Percentiles rank a stretch among this genome's conserved stretches.
Conservation (phyloP, 2,329 filamentous ascomycete species). For the Aspergillus flavus region DNA sequence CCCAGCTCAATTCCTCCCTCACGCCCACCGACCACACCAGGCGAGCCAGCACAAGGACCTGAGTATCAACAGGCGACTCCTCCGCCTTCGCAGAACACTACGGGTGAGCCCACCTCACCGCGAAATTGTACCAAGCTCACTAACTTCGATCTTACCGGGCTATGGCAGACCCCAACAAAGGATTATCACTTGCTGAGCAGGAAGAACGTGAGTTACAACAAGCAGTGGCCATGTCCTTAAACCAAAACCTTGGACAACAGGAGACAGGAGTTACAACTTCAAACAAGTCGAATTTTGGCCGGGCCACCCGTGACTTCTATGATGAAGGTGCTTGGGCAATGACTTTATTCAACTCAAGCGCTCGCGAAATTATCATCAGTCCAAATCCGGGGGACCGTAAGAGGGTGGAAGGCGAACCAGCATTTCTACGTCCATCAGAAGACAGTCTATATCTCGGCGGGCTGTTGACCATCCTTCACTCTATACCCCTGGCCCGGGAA, state of each 20-base stretch:
- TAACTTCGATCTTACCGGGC: conserved; percentile 18
- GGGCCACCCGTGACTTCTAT: conserved; percentile 58
- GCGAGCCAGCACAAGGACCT: conserved; percentile 26
- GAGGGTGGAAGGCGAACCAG: conserved; percentile 53
- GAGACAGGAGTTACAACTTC: conserved; percentile 56
- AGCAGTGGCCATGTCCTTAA: conserved; percentile 51
- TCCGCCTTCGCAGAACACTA: conserved; percentile 30
- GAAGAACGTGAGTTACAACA: conserved; percentile 49
- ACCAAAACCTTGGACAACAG: conserved; percentile 50
- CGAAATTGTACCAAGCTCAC: conserved; percentile 9
- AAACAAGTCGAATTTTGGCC: conserved; percentile 52
- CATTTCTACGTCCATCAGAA: conserved; percentile 59
- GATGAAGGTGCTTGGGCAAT: conserved; percentile 60
- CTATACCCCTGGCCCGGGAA: conserved; percentile 61
- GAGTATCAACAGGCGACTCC: conserved; percentile 28
- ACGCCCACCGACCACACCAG: conserved; percentile 50
- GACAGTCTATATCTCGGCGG: conserved; percentile 58
- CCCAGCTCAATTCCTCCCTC: conserved; percentile 44
- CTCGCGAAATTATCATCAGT: conserved; percentile 58
- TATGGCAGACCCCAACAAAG: conserved; percentile 29
- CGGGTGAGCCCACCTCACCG: conserved; percentile 27
- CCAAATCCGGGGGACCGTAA: conserved; percentile 54
- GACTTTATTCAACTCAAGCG: conserved; percentile 50
- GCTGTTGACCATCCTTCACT: conserved; percentile 63
- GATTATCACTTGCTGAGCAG: conserved; percentile 44